phyloP scores from a whole-genome alignment of 2,329 filamentous ascomycete genomes.

The Cladosporium sp. region DNA sequence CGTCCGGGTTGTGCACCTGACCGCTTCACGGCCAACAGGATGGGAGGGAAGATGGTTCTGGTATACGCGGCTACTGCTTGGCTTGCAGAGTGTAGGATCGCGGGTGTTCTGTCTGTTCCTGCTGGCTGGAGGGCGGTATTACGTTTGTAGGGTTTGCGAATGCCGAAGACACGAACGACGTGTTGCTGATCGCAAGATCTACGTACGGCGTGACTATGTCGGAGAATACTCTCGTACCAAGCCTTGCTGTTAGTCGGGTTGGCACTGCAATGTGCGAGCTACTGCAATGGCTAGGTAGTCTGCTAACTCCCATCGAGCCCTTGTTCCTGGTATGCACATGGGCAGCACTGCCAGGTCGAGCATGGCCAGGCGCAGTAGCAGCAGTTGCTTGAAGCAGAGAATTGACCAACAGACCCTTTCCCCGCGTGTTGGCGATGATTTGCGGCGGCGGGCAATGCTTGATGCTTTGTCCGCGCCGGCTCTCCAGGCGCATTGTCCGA shows the following conservation, averaged over 20 bases:
- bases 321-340: neutral
- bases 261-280: neutral
- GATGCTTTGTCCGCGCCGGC: neutral
- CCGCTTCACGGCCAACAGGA: neutral
- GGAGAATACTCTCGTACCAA: neutral
- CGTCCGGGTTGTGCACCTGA: neutral
- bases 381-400: neutral
- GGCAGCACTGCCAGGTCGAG: neutral
- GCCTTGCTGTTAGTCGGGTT: neutral
- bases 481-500: constrained; percentile 2
- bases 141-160: neutral
- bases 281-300: neutral
- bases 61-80: neutral
- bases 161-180: neutral
- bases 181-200: neutral
- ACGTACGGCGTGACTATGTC: neutral
- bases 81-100: neutral
- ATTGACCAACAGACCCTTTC: neutral
- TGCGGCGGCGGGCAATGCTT: neutral
- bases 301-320: too few species aligned
- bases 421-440: neutral
- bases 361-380: neutral
- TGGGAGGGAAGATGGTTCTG: neutral
- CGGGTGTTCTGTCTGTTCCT: neutral
- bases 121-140: neutral